Base-by-base conservation (phyloP, 495 filamentous ascomycete species). In the Annulohypoxylon moriforme region DNA sequence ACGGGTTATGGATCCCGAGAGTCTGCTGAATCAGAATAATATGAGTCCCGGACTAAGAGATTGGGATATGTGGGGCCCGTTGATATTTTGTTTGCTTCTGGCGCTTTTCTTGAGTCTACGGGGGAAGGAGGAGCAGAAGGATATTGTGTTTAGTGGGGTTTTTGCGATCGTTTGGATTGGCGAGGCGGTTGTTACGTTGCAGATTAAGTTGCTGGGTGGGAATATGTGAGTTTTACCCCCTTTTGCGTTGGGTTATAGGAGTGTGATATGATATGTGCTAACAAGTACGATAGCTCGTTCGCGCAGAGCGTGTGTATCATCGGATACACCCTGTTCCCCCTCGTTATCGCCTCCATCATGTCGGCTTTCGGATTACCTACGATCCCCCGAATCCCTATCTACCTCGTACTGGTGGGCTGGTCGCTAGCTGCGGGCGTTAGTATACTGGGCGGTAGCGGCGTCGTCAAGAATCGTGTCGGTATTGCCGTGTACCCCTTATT, bases 301-400 rank as follows among this genome's bases (percentile, higher is more conserved):
- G 95, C 96, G 83, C 96, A 98, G 80, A 94, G 93, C 50, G 87
- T 99, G 69, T 97, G 93, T 79, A 97, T 99, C 74, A 99, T 99
- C 78, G 96, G 96, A 36, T 99, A 99, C 81, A 99, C 96, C 2
- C 89, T 99, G 60, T 99, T 99, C 83, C 96, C 96, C n/a, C 86
- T 99, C 38, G 96, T 98, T 75, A 91, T 99, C 74, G 96, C 96
- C 6, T 89, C 96, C 11, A 80, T 98, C 40, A 87, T 99, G 64
- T 97, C 94, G 61, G 95, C 94, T 0, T 67, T 99, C 8, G 83
- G 86, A 53, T 85, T 98, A 5, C 90, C 88, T 29, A 90, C 87
- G 33, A 90, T 98, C 71, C 87, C 89, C 1, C 85, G 96, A 68
- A 91, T 98, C 76, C 96, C 96, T 10, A 89, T 98, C 34, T 98